These are phyloP conservation scores for Phytophthora crassamura DNA, from an alignment of 352 stramenopile species.

Conservation along the genomic window DNA sequence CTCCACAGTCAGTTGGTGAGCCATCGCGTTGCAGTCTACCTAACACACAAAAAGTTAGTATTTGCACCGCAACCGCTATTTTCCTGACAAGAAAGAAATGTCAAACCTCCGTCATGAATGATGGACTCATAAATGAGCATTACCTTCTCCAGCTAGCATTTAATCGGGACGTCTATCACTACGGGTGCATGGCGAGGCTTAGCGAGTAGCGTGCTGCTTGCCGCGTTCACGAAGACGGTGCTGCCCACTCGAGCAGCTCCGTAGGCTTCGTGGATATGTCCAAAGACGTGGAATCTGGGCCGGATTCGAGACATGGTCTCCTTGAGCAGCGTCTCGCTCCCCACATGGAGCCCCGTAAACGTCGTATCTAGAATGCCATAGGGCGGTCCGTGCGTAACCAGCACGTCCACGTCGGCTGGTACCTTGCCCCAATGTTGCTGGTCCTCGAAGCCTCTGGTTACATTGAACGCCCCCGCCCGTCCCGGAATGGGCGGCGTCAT, in stretches of 20 bases:
- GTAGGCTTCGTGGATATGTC: slow-evolving; percentile 93
- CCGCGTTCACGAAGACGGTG: slow-evolving; percentile 91
- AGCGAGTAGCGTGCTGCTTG: slow-evolving; percentile 73
- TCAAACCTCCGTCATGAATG: too few species aligned
- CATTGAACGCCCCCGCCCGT: slow-evolving; percentile 76
- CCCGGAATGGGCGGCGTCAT: slow-evolving; percentile 79
- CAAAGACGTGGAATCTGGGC: slow-evolving; percentile 91
- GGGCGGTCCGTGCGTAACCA: slow-evolving; percentile 91
- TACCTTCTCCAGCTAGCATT: slow-evolving; percentile 56
- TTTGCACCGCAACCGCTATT: too few species aligned
- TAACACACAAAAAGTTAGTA: too few species aligned
- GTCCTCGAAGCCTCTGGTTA: slow-evolving; percentile 63
- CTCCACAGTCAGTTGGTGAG: too few species aligned
- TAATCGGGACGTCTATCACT: slow-evolving; percentile 78
- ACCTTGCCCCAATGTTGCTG: slow-evolving; percentile 79
- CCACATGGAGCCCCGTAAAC: slow-evolving; percentile 65
- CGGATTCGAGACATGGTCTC: slow-evolving; percentile 82
- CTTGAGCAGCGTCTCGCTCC: slow-evolving; percentile 83
- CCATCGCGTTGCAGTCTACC: too few species aligned
- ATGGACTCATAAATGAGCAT: too few species aligned
- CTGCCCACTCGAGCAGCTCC: slow-evolving; percentile 74
- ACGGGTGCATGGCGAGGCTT: slow-evolving; percentile 69
- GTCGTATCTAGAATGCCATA: slow-evolving; percentile 86
- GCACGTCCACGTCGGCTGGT: slow-evolving; percentile 79
- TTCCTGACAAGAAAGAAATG: too few species aligned